A percentile compares a stretch with the other conserved stretches of the same genome.
Conservation (phyloP, 2,329 filamentous ascomycete species). For the Diaporthe vaccinii region DNA sequence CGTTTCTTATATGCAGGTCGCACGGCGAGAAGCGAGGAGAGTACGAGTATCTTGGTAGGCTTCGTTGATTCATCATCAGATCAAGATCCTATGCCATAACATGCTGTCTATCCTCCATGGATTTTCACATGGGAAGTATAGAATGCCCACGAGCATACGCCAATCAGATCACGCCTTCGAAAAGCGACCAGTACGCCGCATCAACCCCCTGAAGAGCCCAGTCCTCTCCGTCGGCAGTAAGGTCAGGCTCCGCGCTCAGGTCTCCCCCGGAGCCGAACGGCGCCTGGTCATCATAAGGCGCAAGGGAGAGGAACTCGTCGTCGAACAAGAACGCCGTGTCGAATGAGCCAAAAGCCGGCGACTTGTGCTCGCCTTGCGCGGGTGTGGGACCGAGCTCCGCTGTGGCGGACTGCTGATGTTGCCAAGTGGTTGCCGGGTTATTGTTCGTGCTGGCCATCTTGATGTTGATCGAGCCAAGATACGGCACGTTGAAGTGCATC, state of each 20-base stretch:
- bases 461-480: slow-evolving; percentile 62
- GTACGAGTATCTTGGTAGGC: not conserved
- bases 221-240: slow-evolving; percentile 44
- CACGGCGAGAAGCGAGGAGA: not conserved
- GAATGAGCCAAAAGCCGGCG: slow-evolving; percentile 30
- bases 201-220: slow-evolving; percentile 45
- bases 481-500: slow-evolving; percentile 60
- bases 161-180: slow-evolving; percentile 37
- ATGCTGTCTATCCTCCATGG: not conserved
- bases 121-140: too few species aligned
- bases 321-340: slow-evolving; percentile 11
- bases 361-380: slow-evolving; percentile 10
- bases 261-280: slow-evolving; percentile 13
- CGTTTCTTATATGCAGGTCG: not conserved
- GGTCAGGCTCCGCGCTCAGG: slow-evolving; percentile 37
- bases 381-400: not conserved
- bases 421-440: not conserved
- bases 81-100: not conserved
- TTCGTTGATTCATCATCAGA: not conserved
- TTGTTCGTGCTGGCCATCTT: slow-evolving; percentile 44
- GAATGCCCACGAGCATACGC: not conserved
- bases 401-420: slow-evolving; percentile 1
- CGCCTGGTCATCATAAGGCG: slow-evolving; percentile 30
- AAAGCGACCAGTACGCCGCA: slow-evolving; percentile 44
- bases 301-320: slow-evolving; percentile 29